These are phyloP conservation scores for Zasmidium angulare DNA, from an alignment of 2,329 filamentous ascomycete species.

Conservation along the genomic window DNA sequence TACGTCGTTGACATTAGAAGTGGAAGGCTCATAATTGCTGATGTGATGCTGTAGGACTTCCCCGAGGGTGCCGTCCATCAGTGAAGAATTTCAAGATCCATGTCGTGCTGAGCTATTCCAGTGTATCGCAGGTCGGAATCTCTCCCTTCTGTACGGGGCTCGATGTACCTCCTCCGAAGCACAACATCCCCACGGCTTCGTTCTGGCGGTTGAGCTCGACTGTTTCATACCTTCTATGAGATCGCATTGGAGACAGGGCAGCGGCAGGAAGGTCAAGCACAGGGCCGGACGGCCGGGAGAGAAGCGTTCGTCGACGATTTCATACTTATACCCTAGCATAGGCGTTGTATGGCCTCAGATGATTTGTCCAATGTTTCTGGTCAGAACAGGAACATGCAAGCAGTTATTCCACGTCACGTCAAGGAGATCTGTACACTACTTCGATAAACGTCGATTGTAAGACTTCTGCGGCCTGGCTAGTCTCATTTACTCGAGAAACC, in stretches of 20 bases:
- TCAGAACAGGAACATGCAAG: too few species aligned
- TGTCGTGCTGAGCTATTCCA: conserved; percentile 6
- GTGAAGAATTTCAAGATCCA: not conserved
- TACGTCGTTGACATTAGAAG: not conserved
- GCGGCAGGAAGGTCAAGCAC: not conserved
- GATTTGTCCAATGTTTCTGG: too few species aligned
- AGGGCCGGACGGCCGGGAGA: not conserved
- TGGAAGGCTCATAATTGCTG: not conserved
- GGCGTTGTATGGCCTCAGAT: conserved; percentile 3
- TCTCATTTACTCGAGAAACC: too few species aligned
- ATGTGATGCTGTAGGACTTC: conserved; percentile 9
- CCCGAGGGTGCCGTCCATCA: conserved; percentile 10
- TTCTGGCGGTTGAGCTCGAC: not conserved
- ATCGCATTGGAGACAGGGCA: not conserved
- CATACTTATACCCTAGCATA: conserved; percentile 11
- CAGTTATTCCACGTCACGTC: too few species aligned
- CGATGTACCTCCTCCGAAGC: not conserved
- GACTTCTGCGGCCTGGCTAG: too few species aligned
- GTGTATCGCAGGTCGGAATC: conserved; percentile 11
- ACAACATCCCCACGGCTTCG: conserved; percentile 1
- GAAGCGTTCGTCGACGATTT: not conserved
- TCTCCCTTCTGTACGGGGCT: conserved; percentile 1
- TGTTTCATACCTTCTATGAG: not conserved
- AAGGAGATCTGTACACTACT: too few species aligned
- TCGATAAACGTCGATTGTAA: too few species aligned